These are phyloP conservation scores for Cercospora berteroae DNA, from an alignment of 2,329 filamentous ascomycete species.

Conservation along the genomic window DNA sequence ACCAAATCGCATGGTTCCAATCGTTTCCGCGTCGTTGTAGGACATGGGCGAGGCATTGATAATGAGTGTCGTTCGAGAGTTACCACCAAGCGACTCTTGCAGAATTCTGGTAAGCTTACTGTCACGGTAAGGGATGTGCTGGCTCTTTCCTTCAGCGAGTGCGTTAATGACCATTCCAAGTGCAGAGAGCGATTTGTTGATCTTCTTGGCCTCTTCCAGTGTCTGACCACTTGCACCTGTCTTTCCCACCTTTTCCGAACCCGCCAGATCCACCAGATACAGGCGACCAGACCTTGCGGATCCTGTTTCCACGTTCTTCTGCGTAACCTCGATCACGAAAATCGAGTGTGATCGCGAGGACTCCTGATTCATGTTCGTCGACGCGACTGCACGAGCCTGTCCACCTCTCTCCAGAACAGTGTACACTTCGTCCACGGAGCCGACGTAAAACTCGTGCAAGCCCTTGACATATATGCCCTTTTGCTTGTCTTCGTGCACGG, in stretches of 20 bases:
- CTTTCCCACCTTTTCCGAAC: slow-evolving; percentile 98
- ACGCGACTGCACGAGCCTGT: slow-evolving; percentile 82
- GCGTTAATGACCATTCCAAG: slow-evolving; percentile 99
- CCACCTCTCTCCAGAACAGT: slow-evolving; percentile 95
- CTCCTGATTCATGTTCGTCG: slow-evolving; percentile 99
- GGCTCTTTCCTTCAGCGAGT: slow-evolving; percentile 93
- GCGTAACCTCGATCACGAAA: slow-evolving; percentile 92
- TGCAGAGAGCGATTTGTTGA: slow-evolving; percentile 98
- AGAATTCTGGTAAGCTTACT: slow-evolving; percentile 96
- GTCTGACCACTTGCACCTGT: slow-evolving; percentile 97
- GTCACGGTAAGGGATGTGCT: slow-evolving; percentile 93
- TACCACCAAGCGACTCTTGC: slow-evolving; percentile 95
- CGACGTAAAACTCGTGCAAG: slow-evolving; percentile 90
- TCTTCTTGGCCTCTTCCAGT: slow-evolving; percentile 98
- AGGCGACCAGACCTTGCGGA: slow-evolving; percentile 95
- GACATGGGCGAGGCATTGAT: slow-evolving; percentile 99
- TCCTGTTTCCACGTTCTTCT: slow-evolving; percentile 96
- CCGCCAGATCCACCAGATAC: slow-evolving; percentile 95
- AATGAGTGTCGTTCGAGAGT: slow-evolving; percentile 95
- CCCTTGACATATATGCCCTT: slow-evolving; percentile 96
- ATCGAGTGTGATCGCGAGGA: slow-evolving; percentile 98
- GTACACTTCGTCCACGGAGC: slow-evolving; percentile 91
- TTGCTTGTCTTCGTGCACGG: slow-evolving; percentile 97
- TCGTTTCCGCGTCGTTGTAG: slow-evolving; percentile 94
- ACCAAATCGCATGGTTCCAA: slow-evolving; percentile 89